Conservation (phyloP, 495 filamentous ascomycete genomes). For the Aspergillus campestris region DNA sequence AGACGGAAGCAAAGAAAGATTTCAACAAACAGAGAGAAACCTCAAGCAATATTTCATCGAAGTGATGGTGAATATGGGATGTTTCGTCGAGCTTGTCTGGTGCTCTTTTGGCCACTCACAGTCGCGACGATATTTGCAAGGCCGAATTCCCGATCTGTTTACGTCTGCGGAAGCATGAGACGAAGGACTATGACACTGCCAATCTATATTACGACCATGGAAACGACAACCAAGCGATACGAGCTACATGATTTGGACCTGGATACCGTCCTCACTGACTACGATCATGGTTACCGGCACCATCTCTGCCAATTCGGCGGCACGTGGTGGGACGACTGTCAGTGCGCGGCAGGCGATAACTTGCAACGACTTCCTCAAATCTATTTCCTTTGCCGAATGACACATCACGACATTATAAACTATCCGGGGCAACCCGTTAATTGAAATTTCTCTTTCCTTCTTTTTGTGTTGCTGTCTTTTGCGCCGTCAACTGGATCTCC, state of each 20-base stretch:
- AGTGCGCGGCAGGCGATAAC: slow-evolving; percentile 1
- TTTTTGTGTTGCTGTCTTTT: slow-evolving; percentile 6
- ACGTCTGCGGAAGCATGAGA: too few species aligned
- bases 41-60: too few species aligned
- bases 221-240: slow-evolving; percentile 30
- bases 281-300: neutral
- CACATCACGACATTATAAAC: slow-evolving; percentile 21
- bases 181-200: neutral
- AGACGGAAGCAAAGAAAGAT: too few species aligned
- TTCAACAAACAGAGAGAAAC: neutral
- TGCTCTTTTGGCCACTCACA: neutral
- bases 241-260: slow-evolving; percentile 27
- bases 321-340: neutral
- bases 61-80: neutral
- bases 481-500: too few species aligned
- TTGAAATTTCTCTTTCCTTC: slow-evolving; percentile 20
- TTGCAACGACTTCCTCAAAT: slow-evolving; percentile 1
- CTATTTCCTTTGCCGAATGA: slow-evolving; percentile 8
- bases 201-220: slow-evolving; percentile 17
- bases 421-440: slow-evolving; percentile 30
- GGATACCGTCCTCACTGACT: slow-evolving; percentile 2
- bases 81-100: neutral
- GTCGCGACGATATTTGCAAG: too few species aligned
- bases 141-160: too few species aligned
- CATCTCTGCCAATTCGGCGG: slow-evolving; percentile 2